Percentiles rank a stretch among this genome's conserved stretches.
phyloP scores from a whole-genome alignment of 2,329 filamentous ascomycete genomes.

The Curvularia verruculosa region DNA sequence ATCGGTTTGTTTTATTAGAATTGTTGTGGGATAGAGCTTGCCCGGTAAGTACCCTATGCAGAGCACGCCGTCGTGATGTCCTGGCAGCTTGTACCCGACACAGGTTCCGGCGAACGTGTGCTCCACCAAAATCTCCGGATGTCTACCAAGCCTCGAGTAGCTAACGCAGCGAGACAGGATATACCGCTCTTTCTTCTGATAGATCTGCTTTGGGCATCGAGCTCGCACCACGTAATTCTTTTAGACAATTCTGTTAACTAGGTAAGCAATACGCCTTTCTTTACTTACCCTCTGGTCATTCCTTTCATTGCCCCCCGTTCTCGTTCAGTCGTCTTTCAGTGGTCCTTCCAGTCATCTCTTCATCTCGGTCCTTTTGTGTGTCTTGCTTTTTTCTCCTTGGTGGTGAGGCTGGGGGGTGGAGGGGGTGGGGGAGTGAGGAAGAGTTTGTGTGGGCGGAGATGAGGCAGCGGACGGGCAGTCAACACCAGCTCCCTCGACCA shows the following conservation, averaged over 20 bases:
- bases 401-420: constrained; percentile 4
- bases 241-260: constrained; percentile 34
- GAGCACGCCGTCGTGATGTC: constrained; percentile 2
- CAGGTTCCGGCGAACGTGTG: not conserved
- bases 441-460: constrained; percentile 9
- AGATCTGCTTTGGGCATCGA: constrained; percentile 42
- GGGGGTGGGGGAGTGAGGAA: not conserved
- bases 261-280: constrained; percentile 37
- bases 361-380: not conserved
- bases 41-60: constrained; percentile 28
- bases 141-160: not conserved
- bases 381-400: constrained; percentile 1
- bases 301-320: not conserved
- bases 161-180: constrained; percentile 29
- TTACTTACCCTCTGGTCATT: not conserved
- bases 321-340: not conserved
- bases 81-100: not conserved
- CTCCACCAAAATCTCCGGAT: not conserved
- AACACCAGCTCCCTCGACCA: constrained; percentile 4
- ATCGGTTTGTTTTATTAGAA: constrained; percentile 34
- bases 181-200: constrained; percentile 35
- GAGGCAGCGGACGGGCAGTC: constrained; percentile 10
- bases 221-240: constrained; percentile 35
- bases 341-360: not conserved
- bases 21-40: constrained; percentile 36